These are phyloP conservation scores for Hortiboletus flavorubellus DNA, from an alignment of 768 basidiomycete species.

Conservation along the genomic window DNA sequence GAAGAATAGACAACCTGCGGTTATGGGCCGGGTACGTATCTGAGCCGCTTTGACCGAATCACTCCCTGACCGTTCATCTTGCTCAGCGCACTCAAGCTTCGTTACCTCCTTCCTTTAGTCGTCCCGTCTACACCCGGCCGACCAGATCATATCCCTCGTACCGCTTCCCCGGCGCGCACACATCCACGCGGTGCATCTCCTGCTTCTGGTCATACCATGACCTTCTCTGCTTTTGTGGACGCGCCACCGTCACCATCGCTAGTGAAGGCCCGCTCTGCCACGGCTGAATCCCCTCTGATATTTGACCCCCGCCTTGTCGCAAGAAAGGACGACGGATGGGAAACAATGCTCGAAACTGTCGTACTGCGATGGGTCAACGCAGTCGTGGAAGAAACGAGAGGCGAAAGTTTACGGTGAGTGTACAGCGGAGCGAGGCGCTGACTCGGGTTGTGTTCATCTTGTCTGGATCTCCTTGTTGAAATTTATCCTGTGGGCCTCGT, in stretches of 20 bases:
- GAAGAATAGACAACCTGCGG: conserved; percentile 81
- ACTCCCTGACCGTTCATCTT: not conserved
- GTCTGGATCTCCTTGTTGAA: conserved; percentile 3
- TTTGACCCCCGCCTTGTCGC: conserved; percentile 79
- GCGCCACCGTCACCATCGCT: conserved; percentile 32
- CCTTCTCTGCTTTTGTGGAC: not conserved
- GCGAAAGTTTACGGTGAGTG: conserved; percentile 27
- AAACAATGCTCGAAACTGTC: conserved; percentile 66
- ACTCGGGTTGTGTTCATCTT: not conserved
- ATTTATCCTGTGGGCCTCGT: conserved; percentile 3
- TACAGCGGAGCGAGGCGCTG: not conserved
- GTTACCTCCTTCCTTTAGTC: conserved; percentile 72
- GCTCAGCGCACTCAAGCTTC: conserved; percentile 73
- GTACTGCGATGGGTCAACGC: conserved; percentile 64
- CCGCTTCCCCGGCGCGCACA: conserved; percentile 19
- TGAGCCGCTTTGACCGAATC: not conserved
- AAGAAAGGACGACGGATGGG: conserved; percentile 74
- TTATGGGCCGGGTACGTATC: conserved; percentile 77
- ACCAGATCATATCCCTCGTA: conserved; percentile 25
- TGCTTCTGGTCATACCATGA: conserved; percentile 11
- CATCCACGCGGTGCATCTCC: conserved; percentile 24
- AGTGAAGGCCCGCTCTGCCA: conserved; percentile 36
- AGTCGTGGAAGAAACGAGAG: conserved; percentile 65
- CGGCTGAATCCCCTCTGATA: conserved; percentile 45
- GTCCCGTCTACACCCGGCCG: conserved; percentile 42